Base-by-base conservation (phyloP, 768 basidiomycete genomes). In the Mycena vitilis region DNA sequence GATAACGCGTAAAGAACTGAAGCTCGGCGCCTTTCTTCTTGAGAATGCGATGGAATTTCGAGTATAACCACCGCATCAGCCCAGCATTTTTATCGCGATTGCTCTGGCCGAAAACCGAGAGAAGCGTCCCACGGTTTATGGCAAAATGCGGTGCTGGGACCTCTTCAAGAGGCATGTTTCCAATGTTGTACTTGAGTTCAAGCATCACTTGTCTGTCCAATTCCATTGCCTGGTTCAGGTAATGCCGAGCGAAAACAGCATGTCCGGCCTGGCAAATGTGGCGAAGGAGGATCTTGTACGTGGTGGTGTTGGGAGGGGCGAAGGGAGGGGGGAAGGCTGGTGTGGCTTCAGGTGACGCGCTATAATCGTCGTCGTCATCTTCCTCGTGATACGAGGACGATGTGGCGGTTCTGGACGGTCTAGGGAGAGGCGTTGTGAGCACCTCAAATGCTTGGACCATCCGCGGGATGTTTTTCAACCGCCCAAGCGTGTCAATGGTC, bases 361-460 rank as follows among this genome's bases (percentile, higher is more conserved):
- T 86, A 69, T 85, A 88, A 72, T 88, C 88, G 44, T 91, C 87
- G 57, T 94, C 88, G 34, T 85, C 85, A 30, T 85, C 90, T 23
- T 91, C 90, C 52, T 91, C 90, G 75, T 89, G 34, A 3, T 37
- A 91, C 15, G 87, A 84, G 8, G 84, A 79, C 23, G 68, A 86
- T 82, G 62, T 83, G 79, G 71, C 83, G 81, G 74, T 84, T 80
- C 55, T 78, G n/a, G 58, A 60, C 8, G 81, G 49, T 66, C 80
- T 78, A 13, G 91, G 89, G 36, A 94, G 82, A 18, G 92, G 91
- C 55, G 88, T 84, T 0, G 93, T 93, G 65, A 94, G 87, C 36
- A 92, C 88, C 72, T 95, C 94, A 73, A 94, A 95, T 1, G 90
- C 85, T 73, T 89, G 87, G 7, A 95, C 85, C 75, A 95, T 84